Conservation (phyloP, 1,284 basidiomycete genomes). For the Caloboletus firmus region DNA sequence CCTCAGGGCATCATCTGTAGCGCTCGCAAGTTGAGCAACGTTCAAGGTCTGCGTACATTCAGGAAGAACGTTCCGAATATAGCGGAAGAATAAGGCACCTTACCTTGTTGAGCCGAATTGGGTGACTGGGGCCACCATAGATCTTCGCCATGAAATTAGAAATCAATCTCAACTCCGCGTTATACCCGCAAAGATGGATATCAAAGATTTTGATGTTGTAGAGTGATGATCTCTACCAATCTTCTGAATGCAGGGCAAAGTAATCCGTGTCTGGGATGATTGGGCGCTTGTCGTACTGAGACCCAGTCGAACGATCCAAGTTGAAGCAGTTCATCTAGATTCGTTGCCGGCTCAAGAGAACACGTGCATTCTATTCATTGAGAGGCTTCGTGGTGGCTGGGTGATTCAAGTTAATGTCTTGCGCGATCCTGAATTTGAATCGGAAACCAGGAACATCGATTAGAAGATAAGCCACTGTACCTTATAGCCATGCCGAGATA, state of each 20-base stretch:
- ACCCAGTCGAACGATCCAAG: conserved; percentile 76
- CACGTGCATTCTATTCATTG: conserved; percentile 74
- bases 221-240: conserved; percentile 71
- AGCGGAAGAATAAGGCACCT: conserved; percentile 1
- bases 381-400: conserved; percentile 65
- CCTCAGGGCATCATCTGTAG: conserved; percentile 64
- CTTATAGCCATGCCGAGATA: conserved; percentile 78
- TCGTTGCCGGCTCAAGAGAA: conserved; percentile 83
- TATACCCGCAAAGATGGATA: conserved; percentile 74
- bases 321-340: conserved; percentile 88
- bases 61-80: not conserved
- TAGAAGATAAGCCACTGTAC: conserved; percentile 36
- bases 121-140: conserved; percentile 71
- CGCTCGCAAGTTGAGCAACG: conserved; percentile 60
- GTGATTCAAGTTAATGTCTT: conserved; percentile 80
- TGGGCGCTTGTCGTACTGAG: conserved; percentile 80
- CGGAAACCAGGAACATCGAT: not conserved
- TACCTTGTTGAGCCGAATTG: conserved; percentile 71
- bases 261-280: conserved; percentile 76
- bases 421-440: conserved; percentile 57
- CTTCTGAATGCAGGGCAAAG: conserved; percentile 67
- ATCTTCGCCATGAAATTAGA: conserved; percentile 60
- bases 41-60: conserved; percentile 46
- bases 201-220: conserved; percentile 73
- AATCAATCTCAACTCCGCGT: conserved; percentile 65